A percentile compares a stretch with the other conserved stretches of the same genome.
Evolutionary conservation across 108 stramenopile species (phyloP).

Genomic region (Parietichytrium sp.): DNA sequence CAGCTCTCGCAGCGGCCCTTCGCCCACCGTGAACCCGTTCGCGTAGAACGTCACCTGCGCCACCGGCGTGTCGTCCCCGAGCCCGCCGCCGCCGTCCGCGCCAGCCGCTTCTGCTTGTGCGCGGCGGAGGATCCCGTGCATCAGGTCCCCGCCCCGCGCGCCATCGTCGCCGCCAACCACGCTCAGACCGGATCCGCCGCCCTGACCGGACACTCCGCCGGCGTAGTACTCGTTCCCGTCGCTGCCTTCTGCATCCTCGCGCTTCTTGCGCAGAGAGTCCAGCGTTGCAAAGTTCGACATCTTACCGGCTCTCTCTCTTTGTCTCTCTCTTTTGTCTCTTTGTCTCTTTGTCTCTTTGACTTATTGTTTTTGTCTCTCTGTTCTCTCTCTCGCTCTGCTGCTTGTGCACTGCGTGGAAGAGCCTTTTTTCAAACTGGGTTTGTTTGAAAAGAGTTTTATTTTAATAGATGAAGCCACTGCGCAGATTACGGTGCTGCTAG

Average conservation of each 20-base stretch:
- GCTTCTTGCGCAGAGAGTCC: slow-evolving; percentile 20
- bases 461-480: too few relatives aligned
- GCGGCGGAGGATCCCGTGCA: background rate
- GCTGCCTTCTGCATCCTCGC: background rate
- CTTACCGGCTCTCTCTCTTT: background rate
- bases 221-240: slow-evolving; percentile 42
- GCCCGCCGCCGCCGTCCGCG: background rate
- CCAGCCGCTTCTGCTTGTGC: background rate
- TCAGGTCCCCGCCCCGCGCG: background rate
- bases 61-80: background rate
- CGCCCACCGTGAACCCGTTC: slow-evolving; percentile 36
- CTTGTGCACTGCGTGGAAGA: too few relatives aligned
- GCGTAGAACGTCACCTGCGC: background rate
- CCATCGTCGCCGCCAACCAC: slow-evolving; percentile 28
- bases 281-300: background rate
- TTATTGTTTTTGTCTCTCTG: too few relatives aligned
- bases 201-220: background rate
- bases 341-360: too few relatives aligned
- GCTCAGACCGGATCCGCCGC: slow-evolving; percentile 15
- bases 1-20: slow-evolving; percentile 28
- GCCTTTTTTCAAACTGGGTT: too few relatives aligned
- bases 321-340: too few relatives aligned
- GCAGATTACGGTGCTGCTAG: too few relatives aligned
- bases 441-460: too few relatives aligned
- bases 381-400: too few relatives aligned